Conservation (phyloP, 495 filamentous ascomycete genomes). For the Lepraria neglecta region DNA sequence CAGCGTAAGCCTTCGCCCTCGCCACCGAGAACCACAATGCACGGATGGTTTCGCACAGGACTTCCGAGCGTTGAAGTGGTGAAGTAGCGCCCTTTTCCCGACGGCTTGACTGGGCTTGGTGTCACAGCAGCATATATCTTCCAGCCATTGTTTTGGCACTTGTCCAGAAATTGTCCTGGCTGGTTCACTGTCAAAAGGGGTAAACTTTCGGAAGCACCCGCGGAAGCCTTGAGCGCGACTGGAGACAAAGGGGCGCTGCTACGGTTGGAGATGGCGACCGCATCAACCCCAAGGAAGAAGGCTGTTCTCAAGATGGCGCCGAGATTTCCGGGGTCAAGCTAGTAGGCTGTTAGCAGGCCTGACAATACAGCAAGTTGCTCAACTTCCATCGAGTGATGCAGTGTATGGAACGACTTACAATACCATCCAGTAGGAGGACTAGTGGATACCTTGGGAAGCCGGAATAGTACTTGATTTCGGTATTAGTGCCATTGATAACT, state of each 20-base stretch:
- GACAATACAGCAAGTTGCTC: neutral
- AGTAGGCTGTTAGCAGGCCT: slow-evolving; percentile 19
- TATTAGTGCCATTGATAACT: slow-evolving; percentile 56
- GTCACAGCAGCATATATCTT: slow-evolving; percentile 72
- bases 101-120: slow-evolving; percentile 29
- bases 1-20: slow-evolving; percentile 69
- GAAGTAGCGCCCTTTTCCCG: slow-evolving; percentile 7
- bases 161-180: slow-evolving; percentile 60
- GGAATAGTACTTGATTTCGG: slow-evolving; percentile 31
- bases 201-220: slow-evolving; percentile 76
- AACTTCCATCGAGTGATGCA: neutral
- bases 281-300: slow-evolving; percentile 77
- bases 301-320: slow-evolving; percentile 82
- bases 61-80: slow-evolving; percentile 28
- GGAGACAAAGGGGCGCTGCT: slow-evolving; percentile 67
- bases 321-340: slow-evolving; percentile 78
- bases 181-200: slow-evolving; percentile 60
- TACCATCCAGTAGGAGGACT: slow-evolving; percentile 73
- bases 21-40: slow-evolving; percentile 72
- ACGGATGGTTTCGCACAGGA: slow-evolving; percentile 55
- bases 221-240: slow-evolving; percentile 75
- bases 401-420: slow-evolving; percentile 35
- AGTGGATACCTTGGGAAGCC: slow-evolving; percentile 60
- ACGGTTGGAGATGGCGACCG: slow-evolving; percentile 58
- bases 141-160: slow-evolving; percentile 69